Evolutionary conservation across 2,329 filamentous ascomycete genomes (phyloP).

Genomic region (Onygenales sp.): DNA sequence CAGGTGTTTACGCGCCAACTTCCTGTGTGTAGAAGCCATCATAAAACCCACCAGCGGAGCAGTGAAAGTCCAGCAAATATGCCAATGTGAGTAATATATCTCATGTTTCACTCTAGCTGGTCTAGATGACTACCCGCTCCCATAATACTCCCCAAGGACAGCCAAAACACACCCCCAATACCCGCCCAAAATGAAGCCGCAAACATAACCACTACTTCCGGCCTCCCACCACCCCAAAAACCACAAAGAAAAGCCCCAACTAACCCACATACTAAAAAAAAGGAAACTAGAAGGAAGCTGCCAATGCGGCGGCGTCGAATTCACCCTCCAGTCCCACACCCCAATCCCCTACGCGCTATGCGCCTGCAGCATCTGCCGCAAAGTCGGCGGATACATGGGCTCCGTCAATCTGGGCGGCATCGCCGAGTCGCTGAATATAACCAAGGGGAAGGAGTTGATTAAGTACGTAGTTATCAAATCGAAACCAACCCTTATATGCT

Average conservation of each 20-base stretch:
- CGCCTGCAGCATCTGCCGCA: conserved; percentile 41
- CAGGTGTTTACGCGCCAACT: too few relatives aligned
- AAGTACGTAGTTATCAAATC: conserved; percentile 24
- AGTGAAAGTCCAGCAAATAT: conserved; percentile 5
- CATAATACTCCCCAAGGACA: neutral
- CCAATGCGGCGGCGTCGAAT: conserved; percentile 40
- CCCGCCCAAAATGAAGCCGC: neutral
- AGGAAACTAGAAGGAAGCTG: conserved; percentile 41
- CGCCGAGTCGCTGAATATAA: conserved; percentile 32
- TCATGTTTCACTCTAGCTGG: neutral
- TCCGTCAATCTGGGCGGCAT: conserved; percentile 39
- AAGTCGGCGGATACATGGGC: conserved; percentile 37
- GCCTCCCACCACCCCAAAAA: neutral
- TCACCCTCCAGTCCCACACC: conserved; percentile 36
- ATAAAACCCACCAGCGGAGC: too few relatives aligned
- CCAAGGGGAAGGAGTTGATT: conserved; percentile 34
- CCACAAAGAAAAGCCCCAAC: neutral
- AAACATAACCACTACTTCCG: neutral
- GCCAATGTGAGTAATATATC: conserved; percentile 17
- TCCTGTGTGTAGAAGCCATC: too few relatives aligned
- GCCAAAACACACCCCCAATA: neutral
- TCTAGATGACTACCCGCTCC: neutral
- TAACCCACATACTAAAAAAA: conserved; percentile 1
- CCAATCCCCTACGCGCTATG: conserved; percentile 42
- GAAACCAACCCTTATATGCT: too few relatives aligned